Conservation (phyloP, 106 monocot species). For the Dioscorea zingiberensis region DNA sequence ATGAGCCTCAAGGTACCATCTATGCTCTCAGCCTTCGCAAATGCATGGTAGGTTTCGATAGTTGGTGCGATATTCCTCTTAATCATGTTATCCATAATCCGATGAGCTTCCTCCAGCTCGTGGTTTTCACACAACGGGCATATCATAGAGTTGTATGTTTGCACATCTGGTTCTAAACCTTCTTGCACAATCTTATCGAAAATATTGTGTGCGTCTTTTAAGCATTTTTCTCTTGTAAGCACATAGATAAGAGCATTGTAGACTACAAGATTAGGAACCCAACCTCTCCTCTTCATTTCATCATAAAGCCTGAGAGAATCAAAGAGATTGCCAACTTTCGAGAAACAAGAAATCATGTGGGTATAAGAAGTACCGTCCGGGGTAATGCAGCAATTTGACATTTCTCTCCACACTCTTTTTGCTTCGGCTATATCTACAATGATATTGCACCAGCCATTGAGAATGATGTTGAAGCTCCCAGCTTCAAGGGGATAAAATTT, state of each 20-base stretch:
- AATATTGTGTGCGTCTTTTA: slow-evolving; percentile 50
- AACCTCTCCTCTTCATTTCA: slow-evolving; percentile 88
- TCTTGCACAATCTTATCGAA: slow-evolving; percentile 46
- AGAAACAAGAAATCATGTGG: slow-evolving; percentile 61
- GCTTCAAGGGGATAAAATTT: slow-evolving; percentile 69
- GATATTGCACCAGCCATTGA: slow-evolving; percentile 75
- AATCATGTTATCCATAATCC: slow-evolving; percentile 56
- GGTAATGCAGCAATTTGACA: slow-evolving; percentile 68
- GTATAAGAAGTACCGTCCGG: slow-evolving; percentile 76
- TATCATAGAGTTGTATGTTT: slow-evolving; percentile 72
- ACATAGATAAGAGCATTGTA: slow-evolving; percentile 80
- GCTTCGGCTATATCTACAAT: slow-evolving; percentile 66
- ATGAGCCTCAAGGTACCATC: slow-evolving; percentile 46
- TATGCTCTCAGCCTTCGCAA: slow-evolving; percentile 42
- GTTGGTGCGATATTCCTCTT: slow-evolving; percentile 39
- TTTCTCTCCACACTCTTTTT: slow-evolving; percentile 90
- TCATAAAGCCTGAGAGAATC: slow-evolving; percentile 76
- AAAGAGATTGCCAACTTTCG: slow-evolving; percentile 72
- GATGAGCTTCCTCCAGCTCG: slow-evolving; percentile 61
- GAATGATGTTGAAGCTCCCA: slow-evolving; percentile 73
- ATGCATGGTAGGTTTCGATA: slow-evolving; percentile 67
- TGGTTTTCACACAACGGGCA: slow-evolving; percentile 66
- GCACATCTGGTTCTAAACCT: slow-evolving; percentile 47
- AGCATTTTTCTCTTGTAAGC: slow-evolving; percentile 57
- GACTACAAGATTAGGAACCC: slow-evolving; percentile 46